These are phyloP conservation scores for Magnolia changhungtana DNA, from an alignment of 164 flowering plant genomes.

Conservation along the genomic window DNA sequence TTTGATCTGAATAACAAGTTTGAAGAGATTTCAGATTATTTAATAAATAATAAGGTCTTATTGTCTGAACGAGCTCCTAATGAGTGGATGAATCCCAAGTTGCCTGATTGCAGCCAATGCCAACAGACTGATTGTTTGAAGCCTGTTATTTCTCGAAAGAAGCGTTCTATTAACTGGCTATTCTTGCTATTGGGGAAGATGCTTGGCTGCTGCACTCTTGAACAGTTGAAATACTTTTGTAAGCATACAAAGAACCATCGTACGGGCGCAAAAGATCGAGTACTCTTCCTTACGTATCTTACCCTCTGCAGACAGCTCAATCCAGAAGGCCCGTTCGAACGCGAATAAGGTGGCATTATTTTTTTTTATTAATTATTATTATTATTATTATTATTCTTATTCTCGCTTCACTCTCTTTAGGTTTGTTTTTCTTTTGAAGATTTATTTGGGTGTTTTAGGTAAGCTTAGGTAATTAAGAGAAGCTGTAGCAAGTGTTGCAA, in stretches of 20 bases:
- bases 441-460: too few relatives aligned
- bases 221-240: slow-evolving; percentile 43
- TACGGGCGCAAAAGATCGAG: slow-evolving; percentile 50
- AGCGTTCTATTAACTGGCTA: slow-evolving; percentile 47
- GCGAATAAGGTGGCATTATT: too few relatives aligned
- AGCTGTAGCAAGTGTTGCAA: too few relatives aligned
- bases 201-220: slow-evolving; percentile 40
- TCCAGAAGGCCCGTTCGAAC: slow-evolving; percentile 16
- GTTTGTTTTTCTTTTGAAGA: not conserved
- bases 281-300: slow-evolving; percentile 36
- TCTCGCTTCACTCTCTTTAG: not conserved
- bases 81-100: slow-evolving; percentile 42
- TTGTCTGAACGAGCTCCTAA: slow-evolving; percentile 58
- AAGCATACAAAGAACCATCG: slow-evolving; percentile 39
- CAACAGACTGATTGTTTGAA: slow-evolving; percentile 31
- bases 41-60: slow-evolving; percentile 11
- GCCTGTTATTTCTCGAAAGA: slow-evolving; percentile 45
- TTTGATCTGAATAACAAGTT: slow-evolving; percentile 38
- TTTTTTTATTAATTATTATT: not conserved
- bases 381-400: too few relatives aligned
- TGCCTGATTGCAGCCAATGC: slow-evolving; percentile 43
- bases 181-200: slow-evolving; percentile 41
- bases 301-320: slow-evolving; percentile 34
- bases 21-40: slow-evolving; percentile 20
- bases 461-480: too few relatives aligned